phyloP scores from a whole-genome alignment of 177 flowering plant genomes.

The Telopea speciosissima region DNA sequence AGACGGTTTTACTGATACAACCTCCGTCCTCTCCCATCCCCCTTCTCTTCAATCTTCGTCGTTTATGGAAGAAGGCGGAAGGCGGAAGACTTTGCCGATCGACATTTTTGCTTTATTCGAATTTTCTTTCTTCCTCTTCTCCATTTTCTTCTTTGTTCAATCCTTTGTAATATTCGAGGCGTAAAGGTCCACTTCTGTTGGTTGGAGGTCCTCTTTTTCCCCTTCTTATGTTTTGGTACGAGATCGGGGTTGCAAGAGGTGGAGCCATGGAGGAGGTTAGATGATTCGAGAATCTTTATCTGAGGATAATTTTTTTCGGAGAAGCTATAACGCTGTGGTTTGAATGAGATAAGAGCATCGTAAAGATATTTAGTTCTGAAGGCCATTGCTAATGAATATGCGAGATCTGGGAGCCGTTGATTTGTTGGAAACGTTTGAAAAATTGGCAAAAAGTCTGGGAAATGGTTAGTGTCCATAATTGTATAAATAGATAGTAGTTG shows the following conservation, averaged over 20 bases:
- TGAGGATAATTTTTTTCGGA: background rate
- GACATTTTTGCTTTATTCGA: no score
- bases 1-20: slow-evolving; percentile 3
- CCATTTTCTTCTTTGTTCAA: background rate
- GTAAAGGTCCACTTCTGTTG: background rate
- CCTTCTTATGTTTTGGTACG: background rate
- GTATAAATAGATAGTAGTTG: background rate
- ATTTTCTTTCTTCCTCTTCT: background rate
- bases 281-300: background rate
- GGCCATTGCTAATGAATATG: background rate
- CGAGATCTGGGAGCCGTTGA: background rate
- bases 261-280: background rate
- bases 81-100: background rate
- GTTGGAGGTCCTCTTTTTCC: background rate
- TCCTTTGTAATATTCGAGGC: background rate
- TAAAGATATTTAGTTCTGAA: no score
- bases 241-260: background rate
- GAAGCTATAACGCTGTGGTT: background rate
- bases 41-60: background rate
- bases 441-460: background rate
- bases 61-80: slow-evolving; percentile 3
- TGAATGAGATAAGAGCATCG: no score
- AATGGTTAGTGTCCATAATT: background rate
- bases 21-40: background rate
- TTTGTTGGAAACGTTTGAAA: background rate